Base-by-base conservation (phyloP, 2,329 filamentous ascomycete species). In the Diaporthe australafricana region DNA sequence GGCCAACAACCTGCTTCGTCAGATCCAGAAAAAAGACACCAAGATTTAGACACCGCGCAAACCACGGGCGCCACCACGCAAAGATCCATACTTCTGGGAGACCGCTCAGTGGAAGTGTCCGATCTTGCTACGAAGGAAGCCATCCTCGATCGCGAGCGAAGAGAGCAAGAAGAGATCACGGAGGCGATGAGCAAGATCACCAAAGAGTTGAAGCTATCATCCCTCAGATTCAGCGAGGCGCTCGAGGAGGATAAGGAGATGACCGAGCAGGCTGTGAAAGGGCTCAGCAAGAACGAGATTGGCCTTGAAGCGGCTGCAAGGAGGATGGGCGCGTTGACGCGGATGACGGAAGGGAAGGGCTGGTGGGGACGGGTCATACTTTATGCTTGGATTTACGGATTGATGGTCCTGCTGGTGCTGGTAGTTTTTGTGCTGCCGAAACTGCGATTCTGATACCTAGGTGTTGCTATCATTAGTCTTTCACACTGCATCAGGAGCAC, bases 351-450 rank as follows among this genome's bases (percentile, higher is more conserved):
- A 84, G 95, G 95, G 4, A 92, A 92, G 79, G 95, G 95, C 0
- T 97, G 93, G 93, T 94, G 89, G 90, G 95, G 93, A 7, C 85
- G 95, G 67, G 89, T 97, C 85, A 86, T 96, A 83, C 85, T 98
- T 73, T 98, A 96, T 84, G 92, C 87, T 48, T 93, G 94, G 87
- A 95, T 98, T 62, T 93, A 92, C 77, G 94, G 90, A 38, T 81
- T 98, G 74, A 96, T 94, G 91, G 77, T 97, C n/a, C 83, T 90
- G 32, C 88, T 94, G 22, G 84, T 98, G 45, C 77, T 97, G 79
- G 82, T 98, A 75, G 95, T 98, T 16, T 96, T 96, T 84, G 87
- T 96, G 65, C 84, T 94, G 79, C 96, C 96, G 0, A 98, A 98
- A 85, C 82, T 98, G 80, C 88, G 96, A 78, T 96, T 98, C 78